These are phyloP conservation scores for Mycena vitilis DNA, from an alignment of 768 basidiomycete genomes.

Conservation along the genomic window DNA sequence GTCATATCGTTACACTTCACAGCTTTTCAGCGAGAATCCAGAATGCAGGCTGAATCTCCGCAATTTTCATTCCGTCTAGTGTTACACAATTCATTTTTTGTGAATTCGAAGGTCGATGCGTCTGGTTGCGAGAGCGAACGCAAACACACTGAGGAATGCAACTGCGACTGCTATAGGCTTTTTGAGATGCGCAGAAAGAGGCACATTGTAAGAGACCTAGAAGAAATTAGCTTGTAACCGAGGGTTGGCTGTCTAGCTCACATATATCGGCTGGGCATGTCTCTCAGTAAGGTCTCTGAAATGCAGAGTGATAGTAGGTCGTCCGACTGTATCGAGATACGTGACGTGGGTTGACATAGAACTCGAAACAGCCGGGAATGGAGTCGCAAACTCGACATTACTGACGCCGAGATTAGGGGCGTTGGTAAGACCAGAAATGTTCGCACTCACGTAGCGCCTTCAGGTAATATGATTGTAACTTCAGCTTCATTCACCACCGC, in stretches of 20 bases:
- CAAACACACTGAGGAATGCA: conserved; percentile 77
- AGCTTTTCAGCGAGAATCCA: conserved; percentile 47
- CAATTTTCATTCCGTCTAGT: conserved; percentile 37
- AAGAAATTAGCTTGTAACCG: conserved; percentile 2
- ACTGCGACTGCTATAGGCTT: conserved; percentile 85
- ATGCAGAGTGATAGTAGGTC: conserved; percentile 79
- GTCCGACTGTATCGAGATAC: conserved; percentile 93
- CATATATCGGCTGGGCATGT: conserved; percentile 85
- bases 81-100: conserved; percentile 52
- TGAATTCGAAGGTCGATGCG: conserved; percentile 62
- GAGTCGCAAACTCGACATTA: conserved; percentile 78
- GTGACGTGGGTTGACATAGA: conserved; percentile 77
- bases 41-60: conserved; percentile 33
- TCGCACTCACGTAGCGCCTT: conserved; percentile 89
- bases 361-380: conserved; percentile 80
- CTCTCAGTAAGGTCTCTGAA: conserved; percentile 83
- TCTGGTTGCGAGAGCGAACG: conserved; percentile 54
- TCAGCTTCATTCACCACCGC: conserved; percentile 85
- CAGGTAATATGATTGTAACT: conserved; percentile 86
- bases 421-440: no score
- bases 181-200: conserved; percentile 82
- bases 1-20: conserved; percentile 56
- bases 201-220: conserved; percentile 90
- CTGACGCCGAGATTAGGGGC: conserved; percentile 53
- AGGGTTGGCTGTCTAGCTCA: conserved; percentile 54